These are phyloP conservation scores for Ogataea methylovora DNA, from an alignment of 805 yeast genomes.

Conservation along the genomic window DNA sequence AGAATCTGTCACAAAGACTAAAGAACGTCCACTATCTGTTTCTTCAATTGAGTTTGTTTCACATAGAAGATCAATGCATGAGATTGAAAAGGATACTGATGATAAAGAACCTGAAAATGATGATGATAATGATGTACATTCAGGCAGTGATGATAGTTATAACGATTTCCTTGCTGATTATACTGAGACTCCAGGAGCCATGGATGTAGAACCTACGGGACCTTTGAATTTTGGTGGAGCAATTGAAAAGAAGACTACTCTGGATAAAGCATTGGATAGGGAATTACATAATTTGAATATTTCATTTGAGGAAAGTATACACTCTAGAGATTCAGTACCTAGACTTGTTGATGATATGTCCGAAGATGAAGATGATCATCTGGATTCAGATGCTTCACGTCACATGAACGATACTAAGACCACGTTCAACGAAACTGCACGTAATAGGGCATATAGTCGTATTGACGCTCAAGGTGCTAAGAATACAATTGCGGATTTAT, in stretches of 20 bases:
- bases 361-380: slow-evolving; percentile 2
- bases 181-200: slow-evolving; percentile 6
- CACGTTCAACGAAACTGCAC: slow-evolving; percentile 2
- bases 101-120: slow-evolving; percentile 1
- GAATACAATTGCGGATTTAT: slow-evolving; percentile 49
- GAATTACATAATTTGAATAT: slow-evolving; percentile 5
- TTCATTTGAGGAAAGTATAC: slow-evolving; percentile 9
- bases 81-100: slow-evolving; percentile 14
- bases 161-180: slow-evolving; percentile 24
- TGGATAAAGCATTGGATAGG: slow-evolving; percentile 1
- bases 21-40: slow-evolving; percentile 8
- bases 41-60: slow-evolving; percentile 24
- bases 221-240: slow-evolving; percentile 7
- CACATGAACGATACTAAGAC: not conserved
- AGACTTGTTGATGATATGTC: slow-evolving; percentile 12
- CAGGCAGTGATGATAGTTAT: slow-evolving; percentile 20
- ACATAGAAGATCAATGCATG: slow-evolving; percentile 20
- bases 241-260: not conserved
- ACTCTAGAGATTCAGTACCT: slow-evolving; percentile 28
- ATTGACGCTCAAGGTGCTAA: slow-evolving; percentile 12
- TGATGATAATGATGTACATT: slow-evolving; percentile 11
- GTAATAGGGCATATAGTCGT: slow-evolving; percentile 25
- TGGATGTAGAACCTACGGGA: slow-evolving; percentile 11
- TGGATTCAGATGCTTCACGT: not conserved
- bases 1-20: not conserved